Conservation (phyloP, 1,284 basidiomycete genomes). For the Melampsora americana region DNA sequence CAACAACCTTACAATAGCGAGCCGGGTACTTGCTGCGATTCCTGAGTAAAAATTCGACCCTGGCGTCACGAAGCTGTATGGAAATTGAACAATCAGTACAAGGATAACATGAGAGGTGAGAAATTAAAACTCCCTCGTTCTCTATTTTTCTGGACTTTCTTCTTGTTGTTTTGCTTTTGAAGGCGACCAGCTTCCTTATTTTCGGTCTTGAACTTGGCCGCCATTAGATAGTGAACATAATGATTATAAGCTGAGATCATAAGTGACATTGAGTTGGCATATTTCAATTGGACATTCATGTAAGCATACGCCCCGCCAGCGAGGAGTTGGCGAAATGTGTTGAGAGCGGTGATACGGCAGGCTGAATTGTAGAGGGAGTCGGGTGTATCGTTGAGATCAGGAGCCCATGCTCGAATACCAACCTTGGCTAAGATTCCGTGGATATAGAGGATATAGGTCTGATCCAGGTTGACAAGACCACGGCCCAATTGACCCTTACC, state of each 20-base stretch:
- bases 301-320: not conserved
- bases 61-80: not conserved
- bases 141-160: not conserved
- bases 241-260: slow-evolving; percentile 26
- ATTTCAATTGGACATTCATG: slow-evolving; percentile 9
- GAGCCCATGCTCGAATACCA: too few species aligned
- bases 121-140: slow-evolving; percentile 11
- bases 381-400: too few species aligned
- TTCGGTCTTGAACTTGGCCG: slow-evolving; percentile 12
- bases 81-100: not conserved
- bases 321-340: slow-evolving; percentile 18
- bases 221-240: slow-evolving; percentile 16
- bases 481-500: too few species aligned
- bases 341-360: slow-evolving; percentile 25
- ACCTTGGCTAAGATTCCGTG: slow-evolving; percentile 10
- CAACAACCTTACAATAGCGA: slow-evolving; percentile 10
- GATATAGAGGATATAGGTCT: slow-evolving; percentile 6
- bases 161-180: too few species aligned
- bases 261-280: not conserved
- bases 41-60: not conserved
- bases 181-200: slow-evolving; percentile 17
- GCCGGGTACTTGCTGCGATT: slow-evolving; percentile 7
- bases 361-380: too few species aligned
- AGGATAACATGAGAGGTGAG: not conserved
- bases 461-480: slow-evolving; percentile 9